Evolutionary conservation across 441 rosid species (phyloP).

Genomic region (Jatropha podagrica): DNA sequence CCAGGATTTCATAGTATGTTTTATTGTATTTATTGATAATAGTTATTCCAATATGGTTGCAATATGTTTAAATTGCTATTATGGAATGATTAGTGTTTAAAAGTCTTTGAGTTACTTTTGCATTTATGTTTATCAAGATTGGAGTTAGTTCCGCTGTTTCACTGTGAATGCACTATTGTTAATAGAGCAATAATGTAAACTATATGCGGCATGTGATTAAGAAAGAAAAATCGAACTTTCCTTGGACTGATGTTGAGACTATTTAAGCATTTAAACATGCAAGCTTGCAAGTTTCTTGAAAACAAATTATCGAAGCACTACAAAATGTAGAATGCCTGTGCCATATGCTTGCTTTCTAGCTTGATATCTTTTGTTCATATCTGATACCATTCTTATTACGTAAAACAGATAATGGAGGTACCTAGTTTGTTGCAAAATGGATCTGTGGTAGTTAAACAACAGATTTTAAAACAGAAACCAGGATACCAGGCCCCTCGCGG

Average conservation of each 20-base stretch:
- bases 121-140: neutral
- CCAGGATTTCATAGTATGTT: neutral
- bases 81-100: neutral
- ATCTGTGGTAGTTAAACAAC: slow-evolving; percentile 45
- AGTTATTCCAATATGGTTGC: neutral
- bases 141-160: neutral
- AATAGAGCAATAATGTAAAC: neutral
- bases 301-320: neutral
- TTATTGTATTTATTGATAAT: neutral
- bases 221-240: too few relatives aligned
- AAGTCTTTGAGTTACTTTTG: neutral
- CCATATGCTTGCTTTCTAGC: neutral
- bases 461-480: slow-evolving; percentile 42
- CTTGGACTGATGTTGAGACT: too few relatives aligned
- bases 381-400: neutral
- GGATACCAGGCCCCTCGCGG: slow-evolving; percentile 20
- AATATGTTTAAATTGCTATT: neutral
- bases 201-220: neutral
- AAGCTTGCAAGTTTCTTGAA: neutral
- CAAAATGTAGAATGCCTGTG: neutral
- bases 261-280: too few relatives aligned
- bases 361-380: neutral
- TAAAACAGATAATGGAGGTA: slow-evolving; percentile 49
- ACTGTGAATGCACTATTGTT: neutral
- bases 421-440: slow-evolving; percentile 60